phyloP scores from a whole-genome alignment of 1,284 basidiomycete species.

The Fistulinella staudtii region DNA sequence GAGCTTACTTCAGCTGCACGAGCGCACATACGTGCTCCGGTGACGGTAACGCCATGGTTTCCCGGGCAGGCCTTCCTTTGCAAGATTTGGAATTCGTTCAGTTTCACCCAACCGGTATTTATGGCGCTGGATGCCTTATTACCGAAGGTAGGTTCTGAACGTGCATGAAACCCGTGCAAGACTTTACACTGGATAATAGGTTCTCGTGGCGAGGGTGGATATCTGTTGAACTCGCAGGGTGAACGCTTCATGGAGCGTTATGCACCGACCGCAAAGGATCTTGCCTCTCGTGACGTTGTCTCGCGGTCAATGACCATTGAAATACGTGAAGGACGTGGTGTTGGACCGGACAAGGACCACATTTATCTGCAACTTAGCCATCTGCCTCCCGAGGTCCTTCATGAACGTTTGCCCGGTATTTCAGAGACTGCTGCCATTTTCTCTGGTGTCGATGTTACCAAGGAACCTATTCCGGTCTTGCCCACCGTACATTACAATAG shows the following conservation, averaged over 20 bases:
- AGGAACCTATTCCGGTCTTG: slow-evolving; percentile 97
- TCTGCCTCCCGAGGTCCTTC: slow-evolving; percentile 92
- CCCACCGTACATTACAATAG: slow-evolving; percentile 97
- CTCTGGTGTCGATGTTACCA: slow-evolving; percentile 98
- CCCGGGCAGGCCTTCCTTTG: slow-evolving; percentile 92
- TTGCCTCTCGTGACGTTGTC: slow-evolving; percentile 98
- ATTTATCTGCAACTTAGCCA: slow-evolving; percentile 97
- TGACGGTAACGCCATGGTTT: slow-evolving; percentile 99
- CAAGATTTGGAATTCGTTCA: slow-evolving; percentile 99
- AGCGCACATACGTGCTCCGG: slow-evolving; percentile 99
- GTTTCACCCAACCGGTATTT: slow-evolving; percentile 99
- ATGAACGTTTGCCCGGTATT: slow-evolving; percentile 98
- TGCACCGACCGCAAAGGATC: slow-evolving; percentile 98
- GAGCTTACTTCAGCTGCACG: slow-evolving; percentile 98
- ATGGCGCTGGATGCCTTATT: slow-evolving; percentile 98
- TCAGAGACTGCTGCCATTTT: slow-evolving; percentile 99
- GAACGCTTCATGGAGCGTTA: slow-evolving; percentile 99
- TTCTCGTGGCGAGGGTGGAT: slow-evolving; percentile 98
- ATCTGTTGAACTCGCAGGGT: slow-evolving; percentile 97
- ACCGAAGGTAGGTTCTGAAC: slow-evolving; percentile 72
- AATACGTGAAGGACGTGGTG: slow-evolving; percentile 98
- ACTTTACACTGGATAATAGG: slow-evolving; percentile 44
- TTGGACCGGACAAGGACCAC: slow-evolving; percentile 98
- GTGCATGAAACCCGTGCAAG: not conserved
- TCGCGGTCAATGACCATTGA: slow-evolving; percentile 99